phyloP scores from a whole-genome alignment of 192 early-diverging fungal genomes.

The Linnemannia hyalina region DNA sequence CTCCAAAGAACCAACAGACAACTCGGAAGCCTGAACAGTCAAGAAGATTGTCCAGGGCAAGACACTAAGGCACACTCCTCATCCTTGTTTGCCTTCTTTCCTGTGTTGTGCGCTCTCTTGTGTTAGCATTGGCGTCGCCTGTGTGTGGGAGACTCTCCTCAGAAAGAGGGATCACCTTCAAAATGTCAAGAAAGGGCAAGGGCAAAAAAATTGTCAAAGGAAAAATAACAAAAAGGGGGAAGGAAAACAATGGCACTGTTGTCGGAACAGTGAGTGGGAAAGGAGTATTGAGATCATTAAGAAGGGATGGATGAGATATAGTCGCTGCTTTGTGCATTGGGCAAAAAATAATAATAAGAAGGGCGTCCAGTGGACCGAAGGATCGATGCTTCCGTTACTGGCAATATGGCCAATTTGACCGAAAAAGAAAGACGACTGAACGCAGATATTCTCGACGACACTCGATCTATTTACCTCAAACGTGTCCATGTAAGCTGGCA shows the following conservation, averaged over 20 bases:
- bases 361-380: neutral
- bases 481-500: constrained; percentile 41
- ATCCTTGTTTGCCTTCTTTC: neutral
- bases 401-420: neutral
- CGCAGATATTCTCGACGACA: neutral
- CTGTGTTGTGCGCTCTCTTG: neutral
- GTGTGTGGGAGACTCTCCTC: neutral
- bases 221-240: neutral
- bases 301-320: constrained; percentile 1
- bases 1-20: constrained; percentile 30
- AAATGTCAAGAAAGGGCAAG: neutral
- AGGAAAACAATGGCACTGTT: neutral
- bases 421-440: neutral
- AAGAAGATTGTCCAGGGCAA: neutral
- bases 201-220: neutral
- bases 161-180: neutral
- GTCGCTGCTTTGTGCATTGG: neutral
- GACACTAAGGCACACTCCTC: neutral
- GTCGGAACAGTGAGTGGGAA: neutral
- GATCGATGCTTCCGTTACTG: neutral
- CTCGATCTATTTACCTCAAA: constrained; percentile 37
- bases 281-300: neutral
- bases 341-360: neutral
- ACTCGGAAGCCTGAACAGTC: neutral
- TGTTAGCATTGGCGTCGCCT: neutral